Evolutionary conservation across 805 yeast genomes (phyloP).

Genomic region (Candida piceae): DNA sequence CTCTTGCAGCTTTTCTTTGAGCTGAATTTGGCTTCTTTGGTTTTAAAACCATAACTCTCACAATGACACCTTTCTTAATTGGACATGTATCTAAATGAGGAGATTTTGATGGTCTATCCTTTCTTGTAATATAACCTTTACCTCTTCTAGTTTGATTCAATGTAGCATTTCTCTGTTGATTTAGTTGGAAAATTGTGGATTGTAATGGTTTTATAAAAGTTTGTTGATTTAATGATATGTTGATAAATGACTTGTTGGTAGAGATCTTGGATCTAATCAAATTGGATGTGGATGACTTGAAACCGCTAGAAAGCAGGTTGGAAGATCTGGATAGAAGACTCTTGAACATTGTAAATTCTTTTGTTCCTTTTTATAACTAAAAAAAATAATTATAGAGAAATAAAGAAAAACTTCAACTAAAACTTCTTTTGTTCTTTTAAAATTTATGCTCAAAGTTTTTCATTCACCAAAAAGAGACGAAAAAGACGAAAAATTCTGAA

Average conservation of each 20-base stretch:
- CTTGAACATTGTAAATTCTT: constrained; percentile 11
- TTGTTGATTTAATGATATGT: constrained; percentile 8
- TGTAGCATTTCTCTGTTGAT: constrained; percentile 56
- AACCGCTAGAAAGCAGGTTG: constrained; percentile 2
- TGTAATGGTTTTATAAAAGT: constrained; percentile 5
- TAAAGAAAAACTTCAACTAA: too few relatives aligned
- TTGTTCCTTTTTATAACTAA: too few relatives aligned
- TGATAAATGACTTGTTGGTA: constrained; percentile 10
- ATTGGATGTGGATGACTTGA: constrained; percentile 11
- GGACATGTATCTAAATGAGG: constrained; percentile 86
- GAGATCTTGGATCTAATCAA: constrained; percentile 11
- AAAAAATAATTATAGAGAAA: too few relatives aligned
- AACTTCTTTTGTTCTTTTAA: too few relatives aligned
- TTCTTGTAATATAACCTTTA: constrained; percentile 36
- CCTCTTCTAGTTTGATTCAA: constrained; percentile 75
- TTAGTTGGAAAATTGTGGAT: constrained; percentile 13
- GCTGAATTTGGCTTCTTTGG: constrained; percentile 99
- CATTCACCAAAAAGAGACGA: too few relatives aligned
- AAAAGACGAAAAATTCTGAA: too few relatives aligned
- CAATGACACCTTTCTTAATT: constrained; percentile 86
- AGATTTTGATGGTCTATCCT: constrained; percentile 47
- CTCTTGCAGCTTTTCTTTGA: constrained; percentile 94
- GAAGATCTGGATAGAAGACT: constrained; percentile 6
- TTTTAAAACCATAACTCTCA: constrained; percentile 89
- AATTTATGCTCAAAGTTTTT: too few relatives aligned